A percentile compares a stretch with the other conserved stretches of the same genome.
Evolutionary conservation across 805 yeast genomes (phyloP).

Genomic region (Candida stauntonica): DNA sequence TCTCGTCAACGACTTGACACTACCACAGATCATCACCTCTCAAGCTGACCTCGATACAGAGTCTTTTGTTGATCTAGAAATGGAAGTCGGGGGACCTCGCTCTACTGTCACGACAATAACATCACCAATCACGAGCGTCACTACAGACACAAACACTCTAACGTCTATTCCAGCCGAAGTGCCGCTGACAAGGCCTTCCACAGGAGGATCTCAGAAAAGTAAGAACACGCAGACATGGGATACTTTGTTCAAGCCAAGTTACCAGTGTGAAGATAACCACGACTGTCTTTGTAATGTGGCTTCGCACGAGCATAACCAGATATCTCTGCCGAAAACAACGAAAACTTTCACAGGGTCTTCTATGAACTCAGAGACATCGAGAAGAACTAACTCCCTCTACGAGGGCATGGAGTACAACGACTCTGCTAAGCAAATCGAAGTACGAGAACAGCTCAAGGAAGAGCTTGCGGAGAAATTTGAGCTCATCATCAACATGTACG

Average conservation of each 20-base stretch:
- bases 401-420: conserved; percentile 20
- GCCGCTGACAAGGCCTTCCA: background rate
- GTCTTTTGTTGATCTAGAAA: conserved; percentile 20
- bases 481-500: conserved; percentile 36
- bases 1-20: conserved; percentile 11
- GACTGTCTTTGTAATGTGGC: conserved; percentile 17
- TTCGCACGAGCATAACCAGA: conserved; percentile 8
- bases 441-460: conserved; percentile 18
- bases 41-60: conserved; percentile 20
- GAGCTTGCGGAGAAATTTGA: conserved; percentile 33
- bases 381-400: background rate
- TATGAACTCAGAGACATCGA: background rate
- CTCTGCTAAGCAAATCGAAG: conserved; percentile 15
- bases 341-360: background rate
- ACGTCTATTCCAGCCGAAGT: background rate
- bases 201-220: conserved; percentile 5
- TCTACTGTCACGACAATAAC: no score
- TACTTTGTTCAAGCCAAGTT: conserved; percentile 13
- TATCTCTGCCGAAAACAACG: no score
- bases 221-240: conserved; percentile 11
- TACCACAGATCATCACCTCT: conserved; percentile 18
- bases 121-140: no score
- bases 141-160: no score
- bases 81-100: no score
- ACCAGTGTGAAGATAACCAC: conserved; percentile 13